A percentile compares a stretch with the other conserved stretches of the same genome.
Evolutionary conservation across 83 land plant species (phyloP).

Genomic region (Picea mariana): DNA sequence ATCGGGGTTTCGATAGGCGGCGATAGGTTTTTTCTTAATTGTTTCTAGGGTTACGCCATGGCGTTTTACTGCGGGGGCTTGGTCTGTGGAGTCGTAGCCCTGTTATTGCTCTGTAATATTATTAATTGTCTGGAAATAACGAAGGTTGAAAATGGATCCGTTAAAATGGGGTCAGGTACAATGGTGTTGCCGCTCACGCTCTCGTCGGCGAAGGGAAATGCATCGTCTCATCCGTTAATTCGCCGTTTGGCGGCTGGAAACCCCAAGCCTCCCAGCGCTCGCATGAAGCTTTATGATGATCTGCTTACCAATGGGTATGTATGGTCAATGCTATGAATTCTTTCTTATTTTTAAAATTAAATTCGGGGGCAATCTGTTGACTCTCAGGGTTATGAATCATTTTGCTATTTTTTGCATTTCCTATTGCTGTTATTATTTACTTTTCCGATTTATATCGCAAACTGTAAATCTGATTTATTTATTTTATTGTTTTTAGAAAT

Average conservation of each 20-base stretch:
- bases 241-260: slow-evolving; percentile 7
- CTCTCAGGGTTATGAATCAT: not conserved
- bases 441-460: not conserved
- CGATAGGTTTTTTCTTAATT: too few species aligned
- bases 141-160: too few species aligned
- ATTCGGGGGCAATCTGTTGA: not conserved
- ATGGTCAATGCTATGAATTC: not conserved
- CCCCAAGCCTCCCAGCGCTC: slow-evolving; percentile 39
- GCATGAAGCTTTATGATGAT: slow-evolving; percentile 77
- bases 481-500: not conserved
- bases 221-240: not conserved
- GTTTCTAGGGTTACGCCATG: too few species aligned
- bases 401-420: not conserved
- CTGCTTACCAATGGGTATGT: slow-evolving; percentile 70
- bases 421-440: not conserved
- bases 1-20: too few species aligned
- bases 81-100: too few species aligned
- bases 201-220: too few species aligned
- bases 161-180: too few species aligned
- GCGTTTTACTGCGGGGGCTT: too few species aligned
- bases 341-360: not conserved
- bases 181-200: too few species aligned
- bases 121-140: too few species aligned
- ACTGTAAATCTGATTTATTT: not conserved
- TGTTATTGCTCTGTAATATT: too few species aligned